Evolutionary conservation across 108 stramenopile species (phyloP), one percentile per base, ranked within the genome.

Genomic region (Schizochytrium sp.): DNA sequence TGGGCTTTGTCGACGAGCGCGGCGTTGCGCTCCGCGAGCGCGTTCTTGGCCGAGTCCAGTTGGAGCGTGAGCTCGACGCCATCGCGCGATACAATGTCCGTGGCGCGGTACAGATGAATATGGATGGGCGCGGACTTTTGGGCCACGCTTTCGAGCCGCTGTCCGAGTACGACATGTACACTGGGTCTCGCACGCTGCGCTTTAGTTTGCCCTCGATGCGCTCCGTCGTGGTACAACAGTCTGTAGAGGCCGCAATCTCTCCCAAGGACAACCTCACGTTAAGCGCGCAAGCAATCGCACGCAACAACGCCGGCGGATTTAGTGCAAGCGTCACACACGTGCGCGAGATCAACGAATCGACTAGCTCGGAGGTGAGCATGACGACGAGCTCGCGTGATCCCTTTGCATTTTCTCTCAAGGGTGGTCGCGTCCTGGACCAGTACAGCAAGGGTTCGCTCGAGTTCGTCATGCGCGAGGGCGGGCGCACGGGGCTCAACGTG

Each of bases 61-160:
- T 83, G 10, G 76, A 83, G 51, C 76, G 76, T 45, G 76, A 83
- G 76, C 76, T 83, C 25, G 51, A 83, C 23, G 76, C 76, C 48
- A 83, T 83, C 51, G 76, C 76, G 76, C 19, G 76, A 45, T 83
- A 53, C 76, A 83, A 83, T 53, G 76, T 83, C 43, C 76, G 76
- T 6, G 76, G 76, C 45, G 76, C 76, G 6, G 76, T 83, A 45
- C 76, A 83, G 23, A 53, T 83, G 76, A 83, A 23, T 45, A 53
- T 83, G 76, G 76, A 83, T 45, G 76, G 19, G 19, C 45, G 48
- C n/a, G 76, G 76, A 12, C 76, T 83, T 6, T 18, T 83, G 10
- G 76, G 76, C 2, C 45, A 83, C 76, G 76, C 76, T 3, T 83
- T 83, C 76, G 51, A 53, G 45, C 76, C 76, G 19, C 4, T 53